Percentiles rank a stretch among this genome's conserved stretches.
Evolutionary conservation across 1,284 basidiomycete genomes (phyloP).

Genomic region (Sphagnurus paluster): DNA sequence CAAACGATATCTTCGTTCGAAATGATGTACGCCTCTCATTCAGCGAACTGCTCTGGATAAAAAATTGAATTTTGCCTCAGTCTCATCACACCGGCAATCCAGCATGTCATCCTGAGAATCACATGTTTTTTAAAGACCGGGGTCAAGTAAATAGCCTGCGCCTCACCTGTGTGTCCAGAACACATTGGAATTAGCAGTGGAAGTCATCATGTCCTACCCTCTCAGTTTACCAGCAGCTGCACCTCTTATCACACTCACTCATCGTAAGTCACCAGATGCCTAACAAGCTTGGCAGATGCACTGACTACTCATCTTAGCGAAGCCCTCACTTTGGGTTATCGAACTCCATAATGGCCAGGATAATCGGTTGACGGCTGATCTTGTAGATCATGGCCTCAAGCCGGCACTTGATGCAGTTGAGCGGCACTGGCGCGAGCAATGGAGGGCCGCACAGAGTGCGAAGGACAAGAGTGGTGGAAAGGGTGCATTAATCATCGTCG

Average conservation of each 20-base stretch:
- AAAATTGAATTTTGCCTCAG: too few species aligned
- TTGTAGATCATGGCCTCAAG: slow-evolving; percentile 64
- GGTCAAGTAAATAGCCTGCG: too few species aligned
- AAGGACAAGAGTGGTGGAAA: slow-evolving; percentile 49
- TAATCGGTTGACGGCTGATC: slow-evolving; percentile 63
- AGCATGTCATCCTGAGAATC: slow-evolving; percentile 8
- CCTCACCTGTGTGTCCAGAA: too few species aligned
- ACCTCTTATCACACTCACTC: slow-evolving; percentile 62
- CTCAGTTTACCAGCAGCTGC: slow-evolving; percentile 44
- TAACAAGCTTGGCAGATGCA: background rate
- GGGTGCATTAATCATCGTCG: slow-evolving; percentile 80
- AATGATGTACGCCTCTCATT: too few species aligned
- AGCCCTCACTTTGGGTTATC: slow-evolving; percentile 65
- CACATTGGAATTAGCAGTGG: background rate
- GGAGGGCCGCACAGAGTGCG: slow-evolving; percentile 42
- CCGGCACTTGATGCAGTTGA: slow-evolving; percentile 82
- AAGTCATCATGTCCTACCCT: slow-evolving; percentile 43
- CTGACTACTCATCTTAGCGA: slow-evolving; percentile 42
- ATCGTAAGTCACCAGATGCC: slow-evolving; percentile 46
- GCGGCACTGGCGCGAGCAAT: slow-evolving; percentile 67
- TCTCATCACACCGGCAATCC: too few species aligned
- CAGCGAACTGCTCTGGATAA: too few species aligned
- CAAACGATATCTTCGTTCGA: too few species aligned
- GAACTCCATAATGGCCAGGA: slow-evolving; percentile 79
- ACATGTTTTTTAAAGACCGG: slow-evolving; percentile 3